Percentiles rank a stretch among this genome's conserved stretches.
Conservation (phyloP, 2,329 filamentous ascomycete species). For the Claviceps sp. region DNA sequence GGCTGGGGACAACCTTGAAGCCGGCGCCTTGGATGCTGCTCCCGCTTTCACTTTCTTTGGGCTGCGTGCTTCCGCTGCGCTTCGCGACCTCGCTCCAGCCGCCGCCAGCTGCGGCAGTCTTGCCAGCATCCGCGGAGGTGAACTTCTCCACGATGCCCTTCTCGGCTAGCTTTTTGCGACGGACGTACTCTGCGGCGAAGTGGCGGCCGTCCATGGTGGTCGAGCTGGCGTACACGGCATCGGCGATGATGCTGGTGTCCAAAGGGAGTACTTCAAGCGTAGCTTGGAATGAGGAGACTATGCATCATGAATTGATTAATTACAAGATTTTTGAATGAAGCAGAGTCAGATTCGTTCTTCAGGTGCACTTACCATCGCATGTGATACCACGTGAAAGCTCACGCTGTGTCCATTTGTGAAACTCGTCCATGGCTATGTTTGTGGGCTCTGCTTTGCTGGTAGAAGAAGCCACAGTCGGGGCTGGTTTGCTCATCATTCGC, state of each 20-base stretch:
- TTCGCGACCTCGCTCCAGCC: conserved; percentile 98
- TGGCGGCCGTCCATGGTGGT: conserved; percentile 84
- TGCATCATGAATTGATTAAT: neutral
- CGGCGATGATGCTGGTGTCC: conserved; percentile 71
- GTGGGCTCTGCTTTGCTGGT: conserved; percentile 24
- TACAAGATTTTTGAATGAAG: conserved; percentile 9
- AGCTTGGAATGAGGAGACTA: conserved; percentile 70
- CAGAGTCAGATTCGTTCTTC: conserved; percentile 13
- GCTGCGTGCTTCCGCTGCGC: conserved; percentile 48
- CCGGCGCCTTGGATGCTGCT: conserved; percentile 35
- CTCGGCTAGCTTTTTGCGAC: conserved; percentile 84
- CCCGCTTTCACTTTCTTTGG: conserved; percentile 29
- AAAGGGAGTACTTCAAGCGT: conserved; percentile 63
- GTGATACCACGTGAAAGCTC: conserved; percentile 59
- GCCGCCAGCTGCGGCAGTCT: conserved; percentile 35
- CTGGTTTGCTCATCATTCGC: conserved; percentile 38
- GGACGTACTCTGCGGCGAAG: conserved; percentile 88
- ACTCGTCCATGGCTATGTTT: conserved; percentile 65
- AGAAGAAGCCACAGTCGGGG: conserved; percentile 27
- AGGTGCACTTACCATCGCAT: conserved; percentile 35
- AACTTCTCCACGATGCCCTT: conserved; percentile 77
- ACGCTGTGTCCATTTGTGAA: conserved; percentile 80
- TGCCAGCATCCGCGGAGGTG: conserved; percentile 37
- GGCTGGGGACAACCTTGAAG: conserved; percentile 83
- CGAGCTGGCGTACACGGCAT: conserved; percentile 76